These are phyloP conservation scores for Paramecium caudatum DNA, from an alignment of 73 alveolate species.

Conservation along the genomic window DNA sequence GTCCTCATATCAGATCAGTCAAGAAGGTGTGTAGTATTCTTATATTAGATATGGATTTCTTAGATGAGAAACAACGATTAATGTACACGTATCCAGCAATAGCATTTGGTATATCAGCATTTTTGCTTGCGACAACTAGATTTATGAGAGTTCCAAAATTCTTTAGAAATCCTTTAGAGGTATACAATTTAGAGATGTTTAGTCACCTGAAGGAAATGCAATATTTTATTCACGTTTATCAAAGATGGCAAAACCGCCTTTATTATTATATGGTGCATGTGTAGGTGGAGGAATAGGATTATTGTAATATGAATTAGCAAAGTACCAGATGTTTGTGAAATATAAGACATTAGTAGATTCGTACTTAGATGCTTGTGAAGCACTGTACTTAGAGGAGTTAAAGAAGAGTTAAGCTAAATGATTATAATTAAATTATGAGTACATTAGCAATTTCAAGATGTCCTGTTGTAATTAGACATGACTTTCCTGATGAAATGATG, in stretches of 20 bases:
- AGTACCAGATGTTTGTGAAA: constrained; percentile 10
- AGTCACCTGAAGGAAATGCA: constrained; percentile 47
- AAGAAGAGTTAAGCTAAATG: constrained; percentile 8
- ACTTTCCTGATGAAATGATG: constrained; percentile 65
- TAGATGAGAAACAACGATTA: not conserved
- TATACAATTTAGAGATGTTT: not conserved
- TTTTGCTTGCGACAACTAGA: not conserved
- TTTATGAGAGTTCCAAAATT: not conserved
- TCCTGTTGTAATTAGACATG: constrained; percentile 59
- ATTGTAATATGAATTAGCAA: constrained; percentile 10
- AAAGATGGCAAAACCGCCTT: constrained; percentile 29
- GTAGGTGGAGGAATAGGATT: not conserved
- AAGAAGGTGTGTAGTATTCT: not conserved
- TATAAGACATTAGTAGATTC: not conserved
- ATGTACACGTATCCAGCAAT: not conserved
- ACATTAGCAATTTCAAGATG: constrained; percentile 60
- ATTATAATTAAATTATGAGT: constrained; percentile 50
- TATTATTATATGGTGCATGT: constrained; percentile 18
- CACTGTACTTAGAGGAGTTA: not conserved
- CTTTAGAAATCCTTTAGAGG: constrained; percentile 18
- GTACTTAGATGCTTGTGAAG: constrained; percentile 43
- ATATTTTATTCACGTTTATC: not conserved
- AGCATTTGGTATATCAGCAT: not conserved
- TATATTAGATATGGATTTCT: not conserved
- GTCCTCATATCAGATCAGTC: constrained; percentile 5